Evolutionary conservation across 2,329 filamentous ascomycete genomes (phyloP), one percentile per base, ranked within the genome.

Genomic region (Alternaria brassicicola): DNA sequence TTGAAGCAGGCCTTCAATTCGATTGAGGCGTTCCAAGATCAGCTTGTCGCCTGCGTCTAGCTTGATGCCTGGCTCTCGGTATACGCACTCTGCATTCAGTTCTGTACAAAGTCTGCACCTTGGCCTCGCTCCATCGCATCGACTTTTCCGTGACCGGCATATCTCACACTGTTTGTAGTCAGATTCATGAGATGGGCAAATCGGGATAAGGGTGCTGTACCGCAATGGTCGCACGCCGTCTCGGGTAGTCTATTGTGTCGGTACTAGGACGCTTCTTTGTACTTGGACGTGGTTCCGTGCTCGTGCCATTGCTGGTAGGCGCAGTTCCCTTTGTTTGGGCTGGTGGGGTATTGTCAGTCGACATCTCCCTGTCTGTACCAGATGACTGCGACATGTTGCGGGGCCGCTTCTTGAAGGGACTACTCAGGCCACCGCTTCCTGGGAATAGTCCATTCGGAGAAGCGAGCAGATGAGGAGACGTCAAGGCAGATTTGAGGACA

Each of bases 61-160:
- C 78, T 95, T 95, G 81, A 94, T 91, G 3, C 91, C 91, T 6
- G 91, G 91, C 74, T 95, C 91, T 63, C 91, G 86, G 76, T 95
- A 95, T 64, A 93, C 85, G 76, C 91, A 95, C 63, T 94, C 90
- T 42, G 90, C 91, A 53, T 91, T 90, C 38, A 94, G 82, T 74
- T 94, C 91, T 9, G 89, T 88, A 78, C 91, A 95, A 33, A 95
- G 86, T 76, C 92, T 90, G 80, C 91, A 95, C 77, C 93, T 94
- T 42, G 91, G 91, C 66, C 91, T 88, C 9, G 85, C 89, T 52
- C 90, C 90, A 74, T 93, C 90, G 76, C 90, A 93, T 62, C 90
- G 85, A 59, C 89, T 92, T 73, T 93, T 93, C 67, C 90, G 85
- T 33, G 90, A 91, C 17, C 90, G 88, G 72, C 90, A 93, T 57